These are phyloP conservation scores for Nidularia sp. DNA, from an alignment of 768 basidiomycete species.

Conservation along the genomic window DNA sequence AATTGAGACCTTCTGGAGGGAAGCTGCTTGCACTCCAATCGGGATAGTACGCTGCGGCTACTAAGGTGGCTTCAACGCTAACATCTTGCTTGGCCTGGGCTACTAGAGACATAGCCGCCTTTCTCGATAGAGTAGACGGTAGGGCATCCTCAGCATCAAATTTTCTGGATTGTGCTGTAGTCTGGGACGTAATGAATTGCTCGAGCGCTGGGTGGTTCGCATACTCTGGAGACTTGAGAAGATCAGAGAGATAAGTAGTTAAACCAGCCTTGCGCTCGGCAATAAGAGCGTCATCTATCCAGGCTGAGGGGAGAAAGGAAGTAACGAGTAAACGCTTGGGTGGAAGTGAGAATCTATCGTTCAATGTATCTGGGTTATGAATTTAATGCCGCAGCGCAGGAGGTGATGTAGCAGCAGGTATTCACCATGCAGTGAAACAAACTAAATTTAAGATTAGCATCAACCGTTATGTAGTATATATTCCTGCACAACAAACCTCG, in stretches of 20 bases:
- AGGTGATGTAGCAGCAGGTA: not conserved
- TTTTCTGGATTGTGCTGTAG: constrained; percentile 11
- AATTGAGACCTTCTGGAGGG: constrained; percentile 59
- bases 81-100: constrained; percentile 12
- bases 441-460: constrained; percentile 12
- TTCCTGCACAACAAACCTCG: constrained; percentile 25
- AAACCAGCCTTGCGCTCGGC: constrained; percentile 47
- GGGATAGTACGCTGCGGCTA: constrained; percentile 45
- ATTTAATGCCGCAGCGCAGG: not conserved
- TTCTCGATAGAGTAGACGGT: constrained; percentile 41
- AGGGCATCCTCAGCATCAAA: constrained; percentile 43
- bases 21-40: constrained; percentile 44
- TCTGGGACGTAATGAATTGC: constrained; percentile 31
- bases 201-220: constrained; percentile 25
- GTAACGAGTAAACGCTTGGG: constrained; percentile 48
- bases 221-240: constrained; percentile 32
- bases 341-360: constrained; percentile 37
- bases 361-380: constrained; percentile 21
- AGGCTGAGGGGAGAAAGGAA: constrained; percentile 45
- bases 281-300: constrained; percentile 50
- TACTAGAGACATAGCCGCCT: constrained; percentile 20
- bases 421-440: constrained; percentile 30
- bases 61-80: constrained; percentile 18
- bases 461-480: not conserved
- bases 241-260: constrained; percentile 32